Evolutionary conservation across 108 stramenopile species (phyloP).

Genomic region (Nitzschia sp.): DNA sequence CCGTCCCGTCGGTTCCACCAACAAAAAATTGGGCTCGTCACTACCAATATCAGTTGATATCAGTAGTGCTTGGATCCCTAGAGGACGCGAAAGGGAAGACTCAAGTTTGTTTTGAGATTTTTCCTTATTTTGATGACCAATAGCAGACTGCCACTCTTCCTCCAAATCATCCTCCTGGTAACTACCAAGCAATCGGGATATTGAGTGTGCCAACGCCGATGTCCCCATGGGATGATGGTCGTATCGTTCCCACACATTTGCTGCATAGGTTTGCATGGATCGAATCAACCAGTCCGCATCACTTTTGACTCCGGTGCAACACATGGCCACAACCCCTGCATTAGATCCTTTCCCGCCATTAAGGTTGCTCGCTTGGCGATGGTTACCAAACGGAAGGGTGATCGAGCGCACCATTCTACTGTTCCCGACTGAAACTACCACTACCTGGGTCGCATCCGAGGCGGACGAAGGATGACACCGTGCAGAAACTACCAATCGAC

Average conservation of each 20-base stretch:
- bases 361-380: too few relatives aligned
- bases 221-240: conserved; percentile 9
- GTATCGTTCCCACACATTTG: conserved; percentile 40
- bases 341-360: neutral
- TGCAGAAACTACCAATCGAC: conserved; percentile 48
- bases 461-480: neutral
- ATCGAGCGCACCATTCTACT: conserved; percentile 9
- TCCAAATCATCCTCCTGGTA: conserved; percentile 9
- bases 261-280: conserved; percentile 18
- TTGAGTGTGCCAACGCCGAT: conserved; percentile 23
- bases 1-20: conserved; percentile 1
- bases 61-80: conserved; percentile 4
- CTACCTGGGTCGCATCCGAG: neutral
- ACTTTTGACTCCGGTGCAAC: conserved; percentile 41
- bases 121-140: neutral
- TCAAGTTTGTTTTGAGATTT: neutral
- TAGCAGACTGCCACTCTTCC: conserved; percentile 3
- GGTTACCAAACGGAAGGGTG: neutral
- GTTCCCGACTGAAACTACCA: conserved; percentile 24
- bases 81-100: conserved; percentile 1
- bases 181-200: conserved; percentile 20
- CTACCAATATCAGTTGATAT: neutral
- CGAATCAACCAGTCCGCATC: conserved; percentile 40
- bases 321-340: conserved; percentile 9
- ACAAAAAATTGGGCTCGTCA: neutral